These are phyloP conservation scores for Boletus eberwhitei DNA, from an alignment of 768 basidiomycete genomes.

Conservation along the genomic window DNA sequence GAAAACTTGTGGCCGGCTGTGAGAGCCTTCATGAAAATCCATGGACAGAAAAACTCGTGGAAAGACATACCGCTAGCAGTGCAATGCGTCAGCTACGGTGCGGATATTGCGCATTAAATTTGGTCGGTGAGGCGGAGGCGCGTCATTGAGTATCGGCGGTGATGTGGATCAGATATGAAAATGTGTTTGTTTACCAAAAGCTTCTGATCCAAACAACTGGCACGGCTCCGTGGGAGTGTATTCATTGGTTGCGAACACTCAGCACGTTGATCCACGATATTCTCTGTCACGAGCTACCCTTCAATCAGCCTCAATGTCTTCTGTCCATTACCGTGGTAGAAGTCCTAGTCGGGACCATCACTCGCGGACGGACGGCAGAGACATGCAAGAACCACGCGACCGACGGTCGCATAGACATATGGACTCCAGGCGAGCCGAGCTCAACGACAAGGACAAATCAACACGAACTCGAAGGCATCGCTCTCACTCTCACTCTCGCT, in stretches of 20 bases:
- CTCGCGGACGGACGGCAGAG: slow-evolving; percentile 11
- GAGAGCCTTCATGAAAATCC: slow-evolving; percentile 10
- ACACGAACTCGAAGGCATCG: slow-evolving; percentile 3
- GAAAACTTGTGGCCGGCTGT: slow-evolving; percentile 27
- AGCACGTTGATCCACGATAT: not conserved
- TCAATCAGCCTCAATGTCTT: slow-evolving; percentile 16
- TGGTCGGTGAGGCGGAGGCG: slow-evolving; percentile 5
- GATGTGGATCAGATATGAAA: slow-evolving; percentile 15
- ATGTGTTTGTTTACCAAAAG: slow-evolving; percentile 26
- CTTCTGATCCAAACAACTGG: slow-evolving; percentile 28
- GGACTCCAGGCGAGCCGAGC: slow-evolving; percentile 11
- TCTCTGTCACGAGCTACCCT: not conserved
- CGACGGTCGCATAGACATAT: slow-evolving; percentile 16
- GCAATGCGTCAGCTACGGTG: slow-evolving; percentile 23
- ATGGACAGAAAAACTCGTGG: slow-evolving; percentile 14
- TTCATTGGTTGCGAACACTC: not conserved
- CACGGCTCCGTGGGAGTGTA: too few species aligned
- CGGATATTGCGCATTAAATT: slow-evolving; percentile 26
- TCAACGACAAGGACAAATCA: slow-evolving; percentile 6
- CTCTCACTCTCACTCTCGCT: slow-evolving; percentile 27
- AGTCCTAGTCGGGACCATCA: slow-evolving; percentile 19
- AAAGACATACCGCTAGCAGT: not conserved
- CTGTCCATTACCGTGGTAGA: slow-evolving; percentile 22
- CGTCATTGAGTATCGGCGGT: slow-evolving; percentile 13
- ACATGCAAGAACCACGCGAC: slow-evolving; percentile 18